These are phyloP conservation scores for Hyparrhenia diplandra DNA, from an alignment of 176 grass and related monocot species.

Conservation along the genomic window DNA sequence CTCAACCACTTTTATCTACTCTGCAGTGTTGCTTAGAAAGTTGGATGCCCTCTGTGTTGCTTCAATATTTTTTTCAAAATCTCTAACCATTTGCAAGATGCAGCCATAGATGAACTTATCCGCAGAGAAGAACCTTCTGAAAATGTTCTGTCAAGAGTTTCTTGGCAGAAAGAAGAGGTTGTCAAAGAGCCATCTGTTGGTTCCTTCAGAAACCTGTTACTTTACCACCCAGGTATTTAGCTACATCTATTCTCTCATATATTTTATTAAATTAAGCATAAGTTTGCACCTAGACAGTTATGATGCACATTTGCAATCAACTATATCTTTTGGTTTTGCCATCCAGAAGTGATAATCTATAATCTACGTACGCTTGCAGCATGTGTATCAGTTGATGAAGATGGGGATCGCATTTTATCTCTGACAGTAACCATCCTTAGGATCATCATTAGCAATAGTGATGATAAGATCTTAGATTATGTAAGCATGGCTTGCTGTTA, in stretches of 20 bases:
- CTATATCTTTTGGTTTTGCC: constrained; percentile 5
- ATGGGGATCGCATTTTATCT: constrained; percentile 71
- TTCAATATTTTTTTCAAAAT: neutral
- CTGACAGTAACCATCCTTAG: constrained; percentile 83
- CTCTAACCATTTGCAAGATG: constrained; percentile 31
- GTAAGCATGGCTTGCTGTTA: constrained; percentile 48
- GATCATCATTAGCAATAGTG: constrained; percentile 59
- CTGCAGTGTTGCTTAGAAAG: neutral
- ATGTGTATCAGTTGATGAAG: constrained; percentile 77
- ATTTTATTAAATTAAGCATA: constrained; percentile 22
- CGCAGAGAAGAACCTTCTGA: constrained; percentile 19
- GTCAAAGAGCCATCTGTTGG: constrained; percentile 50
- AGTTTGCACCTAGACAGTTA: constrained; percentile 4
- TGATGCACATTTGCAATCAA: neutral
- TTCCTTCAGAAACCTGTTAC: constrained; percentile 64
- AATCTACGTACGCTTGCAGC: constrained; percentile 45
- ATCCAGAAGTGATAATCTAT: constrained; percentile 10
- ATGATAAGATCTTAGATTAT: constrained; percentile 73
- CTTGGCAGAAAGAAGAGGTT: constrained; percentile 48
- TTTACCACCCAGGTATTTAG: constrained; percentile 56
- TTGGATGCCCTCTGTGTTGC: neutral
- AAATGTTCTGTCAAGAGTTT: constrained; percentile 28
- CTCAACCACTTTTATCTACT: neutral
- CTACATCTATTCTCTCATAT: constrained; percentile 1
- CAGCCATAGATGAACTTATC: constrained; percentile 36